Evolutionary conservation across 495 filamentous ascomycete genomes (phyloP).

Genomic region (Hypoxylon crocopeplum): DNA sequence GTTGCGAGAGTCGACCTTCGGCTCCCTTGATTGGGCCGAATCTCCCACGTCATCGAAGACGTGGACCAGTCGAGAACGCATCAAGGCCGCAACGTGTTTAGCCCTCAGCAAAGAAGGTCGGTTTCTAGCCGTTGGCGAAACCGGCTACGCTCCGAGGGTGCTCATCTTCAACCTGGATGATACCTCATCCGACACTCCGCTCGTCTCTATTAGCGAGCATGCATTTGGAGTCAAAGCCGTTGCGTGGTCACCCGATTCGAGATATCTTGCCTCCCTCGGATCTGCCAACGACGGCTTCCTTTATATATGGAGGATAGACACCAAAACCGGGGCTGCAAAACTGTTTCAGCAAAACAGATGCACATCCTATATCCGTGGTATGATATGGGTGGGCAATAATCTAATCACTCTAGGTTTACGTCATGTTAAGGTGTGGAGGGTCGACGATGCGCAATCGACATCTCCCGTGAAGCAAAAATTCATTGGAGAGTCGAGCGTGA

Average conservation of each 20-base stretch:
- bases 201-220: constrained; percentile 89
- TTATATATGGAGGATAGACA: constrained; percentile 86
- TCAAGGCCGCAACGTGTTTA: constrained; percentile 96
- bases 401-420: constrained; percentile 77
- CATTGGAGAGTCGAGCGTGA: constrained; percentile 47
- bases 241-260: constrained; percentile 87
- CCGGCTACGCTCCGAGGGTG: constrained; percentile 90
- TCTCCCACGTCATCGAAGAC: constrained; percentile 68
- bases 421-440: constrained; percentile 92
- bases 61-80: constrained; percentile 85
- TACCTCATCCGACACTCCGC: constrained; percentile 75
- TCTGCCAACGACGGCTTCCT: constrained; percentile 92
- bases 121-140: constrained; percentile 93
- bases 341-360: constrained; percentile 95
- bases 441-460: constrained; percentile 64
- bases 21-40: constrained; percentile 61
- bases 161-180: constrained; percentile 87
- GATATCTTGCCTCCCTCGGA: constrained; percentile 87
- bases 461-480: constrained; percentile 58
- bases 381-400: constrained; percentile 82
- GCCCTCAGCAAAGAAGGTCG: constrained; percentile 89
- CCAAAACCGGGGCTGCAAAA: constrained; percentile 81
- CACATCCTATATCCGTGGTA: constrained; percentile 78
- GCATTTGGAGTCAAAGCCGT: constrained; percentile 87
- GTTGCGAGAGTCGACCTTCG: constrained; percentile 63